A percentile compares a stretch with the other conserved stretches of the same genome.
Evolutionary conservation across 2,329 filamentous ascomycete genomes (phyloP).

Genomic region (Tolypocladium ovalisporum): DNA sequence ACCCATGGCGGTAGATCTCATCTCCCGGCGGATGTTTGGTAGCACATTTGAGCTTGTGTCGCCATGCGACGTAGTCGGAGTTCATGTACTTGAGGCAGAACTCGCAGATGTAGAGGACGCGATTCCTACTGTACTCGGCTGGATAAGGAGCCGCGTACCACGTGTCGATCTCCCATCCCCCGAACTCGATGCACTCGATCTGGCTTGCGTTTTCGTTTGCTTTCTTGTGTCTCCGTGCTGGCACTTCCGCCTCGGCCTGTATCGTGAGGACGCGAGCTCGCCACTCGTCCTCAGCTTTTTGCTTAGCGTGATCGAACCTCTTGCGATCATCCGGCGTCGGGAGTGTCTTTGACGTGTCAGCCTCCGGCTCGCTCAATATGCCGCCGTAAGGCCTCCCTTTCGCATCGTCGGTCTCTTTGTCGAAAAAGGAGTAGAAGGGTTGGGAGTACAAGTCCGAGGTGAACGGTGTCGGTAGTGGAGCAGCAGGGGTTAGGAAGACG

Average conservation of each 20-base stretch:
- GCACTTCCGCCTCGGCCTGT: slow-evolving; percentile 53
- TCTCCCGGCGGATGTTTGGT: slow-evolving; percentile 95
- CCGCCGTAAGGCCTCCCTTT: slow-evolving; percentile 95
- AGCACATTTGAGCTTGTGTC: slow-evolving; percentile 93
- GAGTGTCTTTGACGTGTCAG: slow-evolving; percentile 82
- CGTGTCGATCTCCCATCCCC: slow-evolving; percentile 94
- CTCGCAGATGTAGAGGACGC: slow-evolving; percentile 96
- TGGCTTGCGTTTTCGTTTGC: slow-evolving; percentile 80
- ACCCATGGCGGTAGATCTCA: slow-evolving; percentile 88
- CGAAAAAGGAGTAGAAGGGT: slow-evolving; percentile 79
- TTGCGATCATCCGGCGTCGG: slow-evolving; percentile 71
- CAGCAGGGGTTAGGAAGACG: slow-evolving; percentile 7
- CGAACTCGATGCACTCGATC: slow-evolving; percentile 98
- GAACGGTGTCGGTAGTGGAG: slow-evolving; percentile 42
- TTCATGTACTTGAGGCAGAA: slow-evolving; percentile 99
- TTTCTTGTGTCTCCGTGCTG: slow-evolving; percentile 59
- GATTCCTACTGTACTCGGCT: slow-evolving; percentile 94
- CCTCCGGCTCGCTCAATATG: slow-evolving; percentile 78
- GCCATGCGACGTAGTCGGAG: slow-evolving; percentile 95
- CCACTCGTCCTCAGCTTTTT: slow-evolving; percentile 89
- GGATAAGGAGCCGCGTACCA: slow-evolving; percentile 98
- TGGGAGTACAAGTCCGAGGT: slow-evolving; percentile 53
- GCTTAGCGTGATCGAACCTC: slow-evolving; percentile 80
- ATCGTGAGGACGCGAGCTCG: slow-evolving; percentile 50
- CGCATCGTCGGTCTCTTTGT: slow-evolving; percentile 77